Percentiles rank a stretch among this genome's conserved stretches.
Conservation (phyloP, 495 filamentous ascomycete genomes). For the Penicillium macrosclerotiorum region DNA sequence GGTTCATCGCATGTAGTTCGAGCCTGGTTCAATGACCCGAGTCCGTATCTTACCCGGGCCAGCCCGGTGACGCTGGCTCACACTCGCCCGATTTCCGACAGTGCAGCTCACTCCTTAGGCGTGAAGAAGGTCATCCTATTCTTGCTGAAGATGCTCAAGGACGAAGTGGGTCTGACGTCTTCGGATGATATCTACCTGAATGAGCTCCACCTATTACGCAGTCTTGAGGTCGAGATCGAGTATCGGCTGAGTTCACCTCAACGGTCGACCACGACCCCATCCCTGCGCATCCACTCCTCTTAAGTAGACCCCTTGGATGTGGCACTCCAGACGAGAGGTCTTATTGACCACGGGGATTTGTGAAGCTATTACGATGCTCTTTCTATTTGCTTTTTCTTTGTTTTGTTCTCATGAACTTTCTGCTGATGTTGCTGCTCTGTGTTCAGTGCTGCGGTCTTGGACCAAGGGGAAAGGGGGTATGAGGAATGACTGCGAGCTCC, state of each 20-base stretch:
- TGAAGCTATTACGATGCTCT: too few relatives aligned
- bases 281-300: too few relatives aligned
- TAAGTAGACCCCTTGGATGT: too few relatives aligned
- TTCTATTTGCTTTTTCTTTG: too few relatives aligned
- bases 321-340: too few relatives aligned
- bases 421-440: too few relatives aligned
- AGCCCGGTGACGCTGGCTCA: slow-evolving; percentile 25
- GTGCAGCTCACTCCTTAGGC: slow-evolving; percentile 19
- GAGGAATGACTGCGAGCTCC: too few relatives aligned
- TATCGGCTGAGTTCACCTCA: too few relatives aligned
- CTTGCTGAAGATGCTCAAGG: slow-evolving; percentile 27
- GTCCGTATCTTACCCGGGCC: slow-evolving; percentile 35
- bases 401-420: too few relatives aligned
- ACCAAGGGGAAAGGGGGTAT: too few relatives aligned
- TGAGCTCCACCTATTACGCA: not conserved
- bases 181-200: not conserved
- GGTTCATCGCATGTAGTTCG: not conserved
- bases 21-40: slow-evolving; percentile 20
- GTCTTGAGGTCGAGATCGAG: not conserved
- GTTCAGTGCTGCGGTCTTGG: too few relatives aligned
- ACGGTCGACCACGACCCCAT: not conserved
- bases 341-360: too few relatives aligned
- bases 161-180: slow-evolving; percentile 20
- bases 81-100: not conserved
- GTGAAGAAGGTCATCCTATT: slow-evolving; percentile 23